These are phyloP conservation scores for Colletotrichum sp. DNA, from an alignment of 2,329 filamentous ascomycete species.

Conservation along the genomic window DNA sequence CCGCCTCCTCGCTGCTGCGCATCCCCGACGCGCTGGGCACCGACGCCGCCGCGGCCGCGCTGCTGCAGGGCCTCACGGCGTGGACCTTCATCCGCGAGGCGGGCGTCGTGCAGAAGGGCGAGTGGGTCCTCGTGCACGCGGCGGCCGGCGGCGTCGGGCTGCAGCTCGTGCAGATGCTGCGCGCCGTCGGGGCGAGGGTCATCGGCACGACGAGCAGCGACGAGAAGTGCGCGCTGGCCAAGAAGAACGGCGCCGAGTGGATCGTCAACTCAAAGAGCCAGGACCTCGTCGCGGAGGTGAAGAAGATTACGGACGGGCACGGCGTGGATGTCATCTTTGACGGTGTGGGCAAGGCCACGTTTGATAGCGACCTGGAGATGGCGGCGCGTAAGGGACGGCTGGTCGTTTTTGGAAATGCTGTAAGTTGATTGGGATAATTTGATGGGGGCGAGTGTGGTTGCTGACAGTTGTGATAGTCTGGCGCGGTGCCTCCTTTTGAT, in stretches of 20 bases:
- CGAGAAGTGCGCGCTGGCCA: conserved; percentile 76
- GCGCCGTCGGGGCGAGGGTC: conserved; percentile 72
- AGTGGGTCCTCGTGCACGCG: conserved; percentile 85
- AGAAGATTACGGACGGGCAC: conserved; percentile 72
- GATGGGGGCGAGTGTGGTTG: background rate
- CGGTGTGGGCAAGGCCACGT: conserved; percentile 84
- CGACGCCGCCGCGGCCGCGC: conserved; percentile 68
- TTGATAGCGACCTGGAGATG: conserved; percentile 77
- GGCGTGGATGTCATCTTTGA: conserved; percentile 85
- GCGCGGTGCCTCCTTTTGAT: conserved; percentile 74
- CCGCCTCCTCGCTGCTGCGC: conserved; percentile 60
- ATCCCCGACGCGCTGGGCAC: conserved; percentile 68
- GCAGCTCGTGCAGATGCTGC: conserved; percentile 77
- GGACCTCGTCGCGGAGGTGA: conserved; percentile 62
- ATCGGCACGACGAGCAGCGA: conserved; percentile 80
- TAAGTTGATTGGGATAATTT: conserved; percentile 40
- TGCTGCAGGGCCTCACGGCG: conserved; percentile 86
- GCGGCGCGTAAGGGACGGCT: conserved; percentile 79
- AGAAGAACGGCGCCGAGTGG: conserved; percentile 72
- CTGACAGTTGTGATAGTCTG: conserved; percentile 47
- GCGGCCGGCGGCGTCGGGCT: conserved; percentile 84
- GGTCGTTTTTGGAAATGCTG: conserved; percentile 81
- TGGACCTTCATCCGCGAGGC: conserved; percentile 80
- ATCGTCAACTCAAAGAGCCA: conserved; percentile 72
- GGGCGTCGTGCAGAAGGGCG: conserved; percentile 75